phyloP scores from a whole-genome alignment of 768 basidiomycete species.

The Russula brevipes region DNA sequence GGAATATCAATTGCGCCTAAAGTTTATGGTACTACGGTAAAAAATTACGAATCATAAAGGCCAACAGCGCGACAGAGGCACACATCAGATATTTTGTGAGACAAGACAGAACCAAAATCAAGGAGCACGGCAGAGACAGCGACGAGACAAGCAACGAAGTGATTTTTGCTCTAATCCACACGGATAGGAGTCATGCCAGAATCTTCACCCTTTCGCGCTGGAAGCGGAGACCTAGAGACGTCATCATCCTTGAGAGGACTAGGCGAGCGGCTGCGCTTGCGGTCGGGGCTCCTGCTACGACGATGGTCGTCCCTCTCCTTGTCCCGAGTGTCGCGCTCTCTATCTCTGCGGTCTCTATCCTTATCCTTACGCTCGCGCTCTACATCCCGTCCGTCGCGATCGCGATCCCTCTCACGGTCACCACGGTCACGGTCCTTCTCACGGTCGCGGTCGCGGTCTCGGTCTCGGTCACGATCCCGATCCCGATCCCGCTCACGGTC shows the following conservation, averaged over 20 bases:
- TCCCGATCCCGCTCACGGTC: conserved; percentile 19
- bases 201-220: conserved; percentile 37
- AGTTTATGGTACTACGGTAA: conserved; percentile 8
- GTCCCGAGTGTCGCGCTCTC: conserved; percentile 34
- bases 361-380: conserved; percentile 26
- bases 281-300: conserved; percentile 46
- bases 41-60: conserved; percentile 3
- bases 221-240: conserved; percentile 52
- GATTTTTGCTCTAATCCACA: conserved; percentile 37
- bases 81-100: background rate
- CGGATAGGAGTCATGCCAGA: conserved; percentile 52
- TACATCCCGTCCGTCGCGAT: conserved; percentile 21
- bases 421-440: conserved; percentile 33
- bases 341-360: conserved; percentile 32
- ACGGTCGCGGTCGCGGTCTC: conserved; percentile 28
- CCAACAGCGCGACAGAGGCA: conserved; percentile 8
- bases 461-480: conserved; percentile 11
- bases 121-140: conserved; percentile 6
- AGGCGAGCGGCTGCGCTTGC: conserved; percentile 43
- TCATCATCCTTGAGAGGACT: conserved; percentile 38
- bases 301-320: conserved; percentile 37
- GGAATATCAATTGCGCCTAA: background rate
- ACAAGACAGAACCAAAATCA: conserved; percentile 9
- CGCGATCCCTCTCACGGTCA: conserved; percentile 32
- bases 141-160: conserved; percentile 6